phyloP scores from a whole-genome alignment of 306 rosid species.

The Alnus glutinosa region DNA sequence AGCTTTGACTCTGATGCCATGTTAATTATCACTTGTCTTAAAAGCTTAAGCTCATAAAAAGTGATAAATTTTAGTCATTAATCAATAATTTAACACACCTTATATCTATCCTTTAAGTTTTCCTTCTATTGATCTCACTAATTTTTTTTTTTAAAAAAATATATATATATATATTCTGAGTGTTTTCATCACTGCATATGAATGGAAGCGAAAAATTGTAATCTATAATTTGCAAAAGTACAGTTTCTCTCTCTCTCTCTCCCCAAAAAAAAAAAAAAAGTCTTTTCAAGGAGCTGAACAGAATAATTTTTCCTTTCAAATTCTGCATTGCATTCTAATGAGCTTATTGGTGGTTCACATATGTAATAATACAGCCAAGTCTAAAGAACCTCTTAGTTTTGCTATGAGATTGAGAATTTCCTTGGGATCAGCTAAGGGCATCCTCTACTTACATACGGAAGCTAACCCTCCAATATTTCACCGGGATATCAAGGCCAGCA shows the following conservation, averaged over 20 bases:
- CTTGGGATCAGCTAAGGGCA: constrained; percentile 85
- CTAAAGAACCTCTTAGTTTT: constrained; percentile 62
- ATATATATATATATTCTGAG: too few species aligned
- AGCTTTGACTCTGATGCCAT: accelerated
- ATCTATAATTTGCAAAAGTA: not conserved
- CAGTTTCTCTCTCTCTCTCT: too few species aligned
- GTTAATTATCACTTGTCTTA: too few species aligned
- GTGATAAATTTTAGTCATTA: too few species aligned
- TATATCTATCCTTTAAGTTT: too few species aligned
- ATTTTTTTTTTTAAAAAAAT: not conserved
- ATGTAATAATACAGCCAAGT: constrained; percentile 43
- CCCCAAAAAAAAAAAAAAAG: too few species aligned
- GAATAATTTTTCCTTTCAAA: not conserved
- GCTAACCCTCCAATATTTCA: constrained; percentile 99
- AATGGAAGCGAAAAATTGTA: not conserved
- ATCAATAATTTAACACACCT: too few species aligned
- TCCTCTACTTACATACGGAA: constrained; percentile 82
- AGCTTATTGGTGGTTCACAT: constrained; percentile 3
- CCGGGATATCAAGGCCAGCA: constrained; percentile 92
- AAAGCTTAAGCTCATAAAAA: too few species aligned
- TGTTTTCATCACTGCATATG: not conserved
- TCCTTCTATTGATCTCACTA: too few species aligned
- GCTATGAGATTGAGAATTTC: constrained; percentile 76
- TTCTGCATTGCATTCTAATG: not conserved
- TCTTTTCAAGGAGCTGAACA: not conserved